phyloP scores from a whole-genome alignment of 352 stramenopile species.

The Phytopythium oedochilum region DNA sequence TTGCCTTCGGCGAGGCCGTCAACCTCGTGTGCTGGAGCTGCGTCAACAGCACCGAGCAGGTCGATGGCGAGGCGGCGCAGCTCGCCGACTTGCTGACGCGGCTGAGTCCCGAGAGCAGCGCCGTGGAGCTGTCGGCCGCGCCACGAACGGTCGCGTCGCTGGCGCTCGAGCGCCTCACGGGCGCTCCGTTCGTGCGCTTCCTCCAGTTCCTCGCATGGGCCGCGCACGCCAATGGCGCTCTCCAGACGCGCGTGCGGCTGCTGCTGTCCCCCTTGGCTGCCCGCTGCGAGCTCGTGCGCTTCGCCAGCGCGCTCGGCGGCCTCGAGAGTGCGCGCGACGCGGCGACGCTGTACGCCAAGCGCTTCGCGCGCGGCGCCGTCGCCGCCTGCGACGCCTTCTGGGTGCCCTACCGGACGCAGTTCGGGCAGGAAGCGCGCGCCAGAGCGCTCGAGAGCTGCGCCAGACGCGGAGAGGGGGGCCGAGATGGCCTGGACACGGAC shows the following conservation, averaged over 20 bases:
- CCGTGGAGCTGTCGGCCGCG: background rate
- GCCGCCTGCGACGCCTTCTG: constrained; percentile 34
- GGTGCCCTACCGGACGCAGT: constrained; percentile 46
- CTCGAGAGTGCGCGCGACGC: constrained; percentile 38
- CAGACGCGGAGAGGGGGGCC: no score
- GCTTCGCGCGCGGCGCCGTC: constrained; percentile 22
- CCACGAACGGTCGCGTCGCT: constrained; percentile 17
- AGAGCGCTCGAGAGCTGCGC: constrained; percentile 10
- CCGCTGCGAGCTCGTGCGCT: constrained; percentile 40
- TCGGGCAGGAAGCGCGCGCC: constrained; percentile 22
- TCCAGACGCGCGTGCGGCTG: constrained; percentile 39
- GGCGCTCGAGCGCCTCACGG: constrained; percentile 56
- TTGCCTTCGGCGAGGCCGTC: constrained; percentile 47
- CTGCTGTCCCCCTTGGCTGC: constrained; percentile 39
- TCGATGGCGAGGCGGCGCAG: constrained; percentile 57
- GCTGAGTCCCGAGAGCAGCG: constrained; percentile 1
- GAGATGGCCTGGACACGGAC: no score
- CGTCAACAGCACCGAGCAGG: constrained; percentile 56
- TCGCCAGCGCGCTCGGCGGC: constrained; percentile 38
- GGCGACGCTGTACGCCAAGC: constrained; percentile 27
- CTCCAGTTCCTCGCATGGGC: constrained; percentile 69
- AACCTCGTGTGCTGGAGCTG: constrained; percentile 71
- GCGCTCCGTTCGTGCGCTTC: constrained; percentile 44
- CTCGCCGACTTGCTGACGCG: constrained; percentile 57
- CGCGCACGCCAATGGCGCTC: constrained; percentile 49